phyloP scores from a whole-genome alignment of 2,329 filamentous ascomycete genomes.

The Fusarium citri region DNA sequence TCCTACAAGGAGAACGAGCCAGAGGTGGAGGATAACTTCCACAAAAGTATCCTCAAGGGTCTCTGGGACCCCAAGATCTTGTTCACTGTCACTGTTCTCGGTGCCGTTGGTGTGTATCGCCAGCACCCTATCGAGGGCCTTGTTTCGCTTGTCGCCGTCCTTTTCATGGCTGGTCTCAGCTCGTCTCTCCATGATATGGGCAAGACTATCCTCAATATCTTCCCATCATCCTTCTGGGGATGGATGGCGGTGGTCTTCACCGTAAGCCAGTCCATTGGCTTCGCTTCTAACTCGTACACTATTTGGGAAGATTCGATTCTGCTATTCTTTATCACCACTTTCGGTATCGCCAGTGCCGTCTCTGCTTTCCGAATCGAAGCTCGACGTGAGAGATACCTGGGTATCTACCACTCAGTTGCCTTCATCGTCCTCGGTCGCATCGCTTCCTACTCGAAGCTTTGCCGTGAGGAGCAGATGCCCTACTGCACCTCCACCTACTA shows the following conservation, averaged over 20 bases:
- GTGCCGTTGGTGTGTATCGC: constrained; percentile 49
- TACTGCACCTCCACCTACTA: constrained; percentile 97
- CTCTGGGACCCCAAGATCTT: constrained; percentile 53
- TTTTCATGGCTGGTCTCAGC: constrained; percentile 57
- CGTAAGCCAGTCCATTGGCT: constrained; percentile 88
- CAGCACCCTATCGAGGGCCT: constrained; percentile 50
- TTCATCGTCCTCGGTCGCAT: constrained; percentile 84
- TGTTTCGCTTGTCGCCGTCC: constrained; percentile 54
- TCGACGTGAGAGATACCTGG: constrained; percentile 76
- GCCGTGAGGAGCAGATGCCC: constrained; percentile 98
- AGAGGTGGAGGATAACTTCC: constrained; percentile 54
- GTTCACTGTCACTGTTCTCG: constrained; percentile 46
- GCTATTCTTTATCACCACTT: constrained; percentile 89
- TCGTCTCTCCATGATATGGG: constrained; percentile 57
- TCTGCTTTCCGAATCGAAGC: constrained; percentile 80
- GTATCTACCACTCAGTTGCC: constrained; percentile 84
- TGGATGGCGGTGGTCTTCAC: constrained; percentile 86
- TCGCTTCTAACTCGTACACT: constrained; percentile 97
- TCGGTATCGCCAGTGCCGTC: constrained; percentile 79
- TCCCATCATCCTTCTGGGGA: constrained; percentile 87
- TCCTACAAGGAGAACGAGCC: constrained; percentile 53
- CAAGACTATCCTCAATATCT: constrained; percentile 61
- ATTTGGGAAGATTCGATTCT: constrained; percentile 99
- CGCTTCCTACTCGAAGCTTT: constrained; percentile 89
- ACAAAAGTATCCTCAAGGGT: constrained; percentile 51